These are phyloP conservation scores for Linnemannia hyalina DNA, from an alignment of 192 early-diverging fungal species.

Conservation along the genomic window DNA sequence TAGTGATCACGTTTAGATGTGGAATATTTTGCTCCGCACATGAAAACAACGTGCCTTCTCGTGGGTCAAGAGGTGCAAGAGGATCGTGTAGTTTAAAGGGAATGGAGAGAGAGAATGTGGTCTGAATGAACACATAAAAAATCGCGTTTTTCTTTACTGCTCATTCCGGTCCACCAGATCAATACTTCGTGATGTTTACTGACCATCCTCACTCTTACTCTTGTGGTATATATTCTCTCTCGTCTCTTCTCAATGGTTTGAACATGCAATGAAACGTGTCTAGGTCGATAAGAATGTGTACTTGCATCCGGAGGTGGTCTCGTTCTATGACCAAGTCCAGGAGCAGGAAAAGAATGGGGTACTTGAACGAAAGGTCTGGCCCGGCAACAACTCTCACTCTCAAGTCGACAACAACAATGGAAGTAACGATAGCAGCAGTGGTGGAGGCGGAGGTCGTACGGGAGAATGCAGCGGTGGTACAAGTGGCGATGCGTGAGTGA, in stretches of 20 bases:
- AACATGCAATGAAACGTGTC: not conserved
- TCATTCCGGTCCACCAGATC: not conserved
- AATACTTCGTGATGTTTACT: no score
- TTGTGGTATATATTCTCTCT: constrained; percentile 4
- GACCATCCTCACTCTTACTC: not conserved
- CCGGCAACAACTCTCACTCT: not conserved
- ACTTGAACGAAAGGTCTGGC: constrained; percentile 22
- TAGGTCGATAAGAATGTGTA: constrained; percentile 49
- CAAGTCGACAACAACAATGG: not conserved
- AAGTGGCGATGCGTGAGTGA: not conserved
- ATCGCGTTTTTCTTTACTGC: not conserved
- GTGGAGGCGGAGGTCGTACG: not conserved
- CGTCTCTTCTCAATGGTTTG: not conserved
- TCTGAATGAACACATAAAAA: not conserved
- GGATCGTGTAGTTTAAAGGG: not conserved
- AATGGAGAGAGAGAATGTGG: not conserved
- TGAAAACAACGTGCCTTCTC: not conserved
- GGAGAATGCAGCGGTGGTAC: not conserved
- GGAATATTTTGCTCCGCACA: not conserved
- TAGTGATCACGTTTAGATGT: no score
- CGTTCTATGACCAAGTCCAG: constrained; percentile 28
- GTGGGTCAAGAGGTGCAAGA: not conserved
- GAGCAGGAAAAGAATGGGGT: constrained; percentile 28
- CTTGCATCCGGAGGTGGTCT: constrained; percentile 30
- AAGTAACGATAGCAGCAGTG: not conserved